Base-by-base conservation (phyloP, 106 monocot genomes). In the Posidonia australis region DNA sequence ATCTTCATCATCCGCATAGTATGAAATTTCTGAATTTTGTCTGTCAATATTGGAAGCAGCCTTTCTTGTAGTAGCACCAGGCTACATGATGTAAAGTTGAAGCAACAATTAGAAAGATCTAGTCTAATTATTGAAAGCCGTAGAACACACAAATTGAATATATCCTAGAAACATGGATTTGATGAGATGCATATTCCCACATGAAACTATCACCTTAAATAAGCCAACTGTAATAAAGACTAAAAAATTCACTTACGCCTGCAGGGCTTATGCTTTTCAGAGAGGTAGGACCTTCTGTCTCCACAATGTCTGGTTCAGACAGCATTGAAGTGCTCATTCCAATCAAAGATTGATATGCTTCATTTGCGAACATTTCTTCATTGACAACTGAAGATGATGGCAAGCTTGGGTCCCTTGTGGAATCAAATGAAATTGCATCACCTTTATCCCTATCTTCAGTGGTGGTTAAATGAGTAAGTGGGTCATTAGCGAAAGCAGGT, bases 1-100 rank as follows among this genome's bases (percentile, higher is more conserved):
- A 73, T 96, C 96, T 79, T 96, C 96, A 72, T 96, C 96, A 83
- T 96, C 96, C 44, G 90, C 87, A 77, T 90, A 87, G 64, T 96
- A 96, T 41, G 87, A 87, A 62, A 68, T 61, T 70, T 87, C 96
- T 63, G 84, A 87, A 74, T 75, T 82, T 65, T 82, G 87, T 51
- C 83, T 84, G 16, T 90, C 96, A 59, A 77, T 73, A 74, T 69
- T 43, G 63, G 79, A 76, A 68, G 80, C 48, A 60, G 63, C 78
- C 62, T 96, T 96, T 77, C 96, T 82, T 60, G 96, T 84, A 54
- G 83, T 82, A 22, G 96, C 80, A 78, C 89, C 74, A 77, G 93
- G 86, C 93, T 93, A 82, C 19, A 72, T 26, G 54, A 57, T 42
- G 21, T 16, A 25, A 36, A 36, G 7, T 36, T 36, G 36, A 36